phyloP scores from a whole-genome alignment of 2,329 filamentous ascomycete species.

The Alternaria gansuensis region DNA sequence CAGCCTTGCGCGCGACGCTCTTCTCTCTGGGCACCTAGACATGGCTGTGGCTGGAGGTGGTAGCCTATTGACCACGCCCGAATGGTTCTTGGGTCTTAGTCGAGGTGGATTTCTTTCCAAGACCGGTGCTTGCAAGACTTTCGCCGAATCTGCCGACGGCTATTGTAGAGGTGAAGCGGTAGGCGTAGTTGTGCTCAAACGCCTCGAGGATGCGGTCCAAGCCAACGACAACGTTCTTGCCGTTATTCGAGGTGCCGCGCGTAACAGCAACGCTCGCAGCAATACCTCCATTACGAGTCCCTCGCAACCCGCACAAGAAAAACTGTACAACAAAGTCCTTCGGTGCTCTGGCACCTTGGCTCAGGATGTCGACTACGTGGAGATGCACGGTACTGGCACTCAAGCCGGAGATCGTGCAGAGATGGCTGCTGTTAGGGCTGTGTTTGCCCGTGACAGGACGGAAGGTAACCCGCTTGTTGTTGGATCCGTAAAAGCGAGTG shows the following conservation, averaged over 20 bases:
- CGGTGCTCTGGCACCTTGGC: constrained; percentile 52
- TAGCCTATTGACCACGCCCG: constrained; percentile 44
- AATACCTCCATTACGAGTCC: constrained; percentile 46
- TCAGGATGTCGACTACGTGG: constrained; percentile 37
- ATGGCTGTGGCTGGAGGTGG: constrained; percentile 39
- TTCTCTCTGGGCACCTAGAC: constrained; percentile 43
- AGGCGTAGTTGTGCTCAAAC: constrained; percentile 46
- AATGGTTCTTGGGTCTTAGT: constrained; percentile 37
- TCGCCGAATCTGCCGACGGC: constrained; percentile 44
- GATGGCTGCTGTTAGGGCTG: constrained; percentile 32
- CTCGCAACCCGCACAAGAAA: constrained; percentile 34
- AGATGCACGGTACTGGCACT: constrained; percentile 48
- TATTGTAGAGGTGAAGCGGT: constrained; percentile 48
- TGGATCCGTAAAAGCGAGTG: constrained; percentile 46
- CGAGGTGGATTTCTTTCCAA: constrained; percentile 37
- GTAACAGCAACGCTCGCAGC: constrained; percentile 49
- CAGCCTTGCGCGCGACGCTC: constrained; percentile 38
- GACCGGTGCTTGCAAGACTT: constrained; percentile 45
- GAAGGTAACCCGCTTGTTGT: constrained; percentile 32
- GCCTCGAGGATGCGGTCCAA: constrained; percentile 44
- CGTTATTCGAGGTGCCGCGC: constrained; percentile 43
- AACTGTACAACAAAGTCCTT: constrained; percentile 30
- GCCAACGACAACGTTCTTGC: constrained; percentile 48
- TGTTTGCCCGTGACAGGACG: constrained; percentile 21
- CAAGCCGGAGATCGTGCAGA: constrained; percentile 43